Percentiles rank a stretch among this genome's conserved stretches.
Conservation (phyloP, 129 eudicot species). For the Artemisia tridentata region DNA sequence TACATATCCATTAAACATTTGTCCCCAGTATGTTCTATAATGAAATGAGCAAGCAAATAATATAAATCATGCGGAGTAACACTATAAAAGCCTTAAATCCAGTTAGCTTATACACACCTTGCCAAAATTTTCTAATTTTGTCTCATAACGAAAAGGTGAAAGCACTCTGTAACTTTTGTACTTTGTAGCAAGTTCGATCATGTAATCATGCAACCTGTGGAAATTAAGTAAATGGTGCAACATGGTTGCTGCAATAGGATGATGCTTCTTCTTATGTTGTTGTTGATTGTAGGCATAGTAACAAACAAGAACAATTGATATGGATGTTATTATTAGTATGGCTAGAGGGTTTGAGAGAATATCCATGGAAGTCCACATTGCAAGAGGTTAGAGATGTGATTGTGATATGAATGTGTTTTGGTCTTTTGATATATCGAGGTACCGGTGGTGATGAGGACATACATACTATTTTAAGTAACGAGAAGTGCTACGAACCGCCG, state of each 20-base stretch:
- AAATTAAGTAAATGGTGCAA: conserved; percentile 46
- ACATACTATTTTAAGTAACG: too few species aligned
- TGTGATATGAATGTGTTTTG: too few species aligned
- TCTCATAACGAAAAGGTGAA: conserved; percentile 41
- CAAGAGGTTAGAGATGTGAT: too few species aligned
- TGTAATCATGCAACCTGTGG: conserved; percentile 55
- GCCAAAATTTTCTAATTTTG: conserved; percentile 22
- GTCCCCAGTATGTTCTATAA: too few species aligned
- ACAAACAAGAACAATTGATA: conserved; percentile 5
- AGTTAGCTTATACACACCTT: conserved; percentile 9
- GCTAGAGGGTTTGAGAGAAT: neutral
- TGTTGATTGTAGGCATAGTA: conserved; percentile 12
- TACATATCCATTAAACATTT: too few species aligned
- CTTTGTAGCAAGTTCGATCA: conserved; percentile 56
- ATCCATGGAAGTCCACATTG: conserved; percentile 10
- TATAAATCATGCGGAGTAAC: neutral
- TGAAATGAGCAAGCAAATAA: too few species aligned
- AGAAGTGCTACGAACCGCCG: too few species aligned
- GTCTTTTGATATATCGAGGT: too few species aligned
- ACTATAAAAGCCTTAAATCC: neutral
- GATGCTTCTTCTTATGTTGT: conserved; percentile 11
- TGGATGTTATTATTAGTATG: neutral
- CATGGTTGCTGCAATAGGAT: conserved; percentile 39
- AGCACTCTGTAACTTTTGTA: conserved; percentile 50
- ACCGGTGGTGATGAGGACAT: too few species aligned